A percentile compares a stretch with the other conserved stretches of the same genome.
Evolutionary conservation across 768 basidiomycete species (phyloP).

Genomic region (Boletus tomentosulus): DNA sequence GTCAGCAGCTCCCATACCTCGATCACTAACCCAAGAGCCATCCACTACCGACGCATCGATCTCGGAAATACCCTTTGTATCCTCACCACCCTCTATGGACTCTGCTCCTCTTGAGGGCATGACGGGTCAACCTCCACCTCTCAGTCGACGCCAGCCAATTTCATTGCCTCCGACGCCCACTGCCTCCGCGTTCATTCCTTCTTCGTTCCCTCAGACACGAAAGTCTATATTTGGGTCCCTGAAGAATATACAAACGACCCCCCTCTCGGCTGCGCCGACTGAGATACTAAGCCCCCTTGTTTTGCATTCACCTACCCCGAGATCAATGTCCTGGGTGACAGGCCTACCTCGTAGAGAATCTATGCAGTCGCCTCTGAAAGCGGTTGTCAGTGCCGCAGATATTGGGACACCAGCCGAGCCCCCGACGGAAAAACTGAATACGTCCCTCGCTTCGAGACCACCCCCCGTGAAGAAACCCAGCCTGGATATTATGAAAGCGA

Average conservation of each 20-base stretch:
- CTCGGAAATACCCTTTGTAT: constrained; percentile 7
- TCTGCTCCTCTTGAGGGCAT: constrained; percentile 3
- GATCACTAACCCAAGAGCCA: not conserved
- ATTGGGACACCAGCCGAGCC: constrained; percentile 7
- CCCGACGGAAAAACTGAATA: constrained; percentile 2
- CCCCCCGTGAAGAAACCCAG: constrained; percentile 11
- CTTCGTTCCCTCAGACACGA: constrained; percentile 9
- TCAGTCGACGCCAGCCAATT: constrained; percentile 28
- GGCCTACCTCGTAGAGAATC: constrained; percentile 23
- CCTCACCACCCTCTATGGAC: constrained; percentile 14
- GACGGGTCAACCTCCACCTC: constrained; percentile 22
- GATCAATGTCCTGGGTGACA: constrained; percentile 12
- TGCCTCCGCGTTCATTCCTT: constrained; percentile 15
- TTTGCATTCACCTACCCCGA: constrained; percentile 25
- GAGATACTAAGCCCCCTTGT: constrained; percentile 31
- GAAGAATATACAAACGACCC: constrained; percentile 24
- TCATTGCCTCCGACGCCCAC: constrained; percentile 34
- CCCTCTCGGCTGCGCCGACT: constrained; percentile 20
- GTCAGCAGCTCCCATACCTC: not conserved
- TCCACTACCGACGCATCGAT: not conserved
- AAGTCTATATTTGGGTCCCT: constrained; percentile 21
- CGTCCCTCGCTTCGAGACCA: not conserved
- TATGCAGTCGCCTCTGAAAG: constrained; percentile 22
- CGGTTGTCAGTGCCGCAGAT: constrained; percentile 8
- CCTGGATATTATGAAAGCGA: constrained; percentile 33